Base-by-base conservation (phyloP, 1,139 yeast species). In the Nakaseomyces nivariensis region DNA sequence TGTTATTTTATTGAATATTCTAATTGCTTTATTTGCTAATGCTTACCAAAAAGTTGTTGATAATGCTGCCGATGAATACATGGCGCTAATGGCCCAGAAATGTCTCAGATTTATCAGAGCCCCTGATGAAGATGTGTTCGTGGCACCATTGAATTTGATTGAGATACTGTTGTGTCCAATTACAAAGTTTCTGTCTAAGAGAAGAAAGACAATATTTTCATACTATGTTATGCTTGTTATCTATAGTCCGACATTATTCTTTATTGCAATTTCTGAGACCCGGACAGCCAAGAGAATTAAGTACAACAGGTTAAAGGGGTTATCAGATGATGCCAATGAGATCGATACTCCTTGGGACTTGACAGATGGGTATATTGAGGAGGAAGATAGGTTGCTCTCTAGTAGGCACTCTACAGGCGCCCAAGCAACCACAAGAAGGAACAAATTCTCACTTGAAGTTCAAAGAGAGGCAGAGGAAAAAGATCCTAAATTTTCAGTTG, bases 71-170 rank as follows among this genome's bases (percentile, higher is more conserved):
- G 86, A 84, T 61, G 95, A 88, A 64, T 88, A 84, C 65, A 77
- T 87, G 72, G 95, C 95, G 0, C 75, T 87, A 50, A 85, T 85
- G 56, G 87, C 96, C 4, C 85, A 85, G 56, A 86, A 87, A 70
- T 87, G 95, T 0, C 75, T 88, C 57, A 74, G 90, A 54, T 88
- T 85, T 62, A 80, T 87, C 49, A 76, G 96, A 57, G 95, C 96
- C 0, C 96, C 96, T 0, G 96, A 88, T 68, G 82, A 81, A 52
- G 82, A 85, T 60, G 85, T 87, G 44, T 88, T 81, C 63, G 90
- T 87, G 32, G 94, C 96, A 5, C 96, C 96, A 6, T 74, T 87
- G 54, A 88, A 88, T 63, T 65, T 88, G 57, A 68, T 88, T 53
- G 96, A 88, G 64, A 47, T 82, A 3, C 47, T 74, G 3, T 62